These are phyloP conservation scores for Citrus inodora DNA, from an alignment of 345 rosid genomes.

Conservation along the genomic window DNA sequence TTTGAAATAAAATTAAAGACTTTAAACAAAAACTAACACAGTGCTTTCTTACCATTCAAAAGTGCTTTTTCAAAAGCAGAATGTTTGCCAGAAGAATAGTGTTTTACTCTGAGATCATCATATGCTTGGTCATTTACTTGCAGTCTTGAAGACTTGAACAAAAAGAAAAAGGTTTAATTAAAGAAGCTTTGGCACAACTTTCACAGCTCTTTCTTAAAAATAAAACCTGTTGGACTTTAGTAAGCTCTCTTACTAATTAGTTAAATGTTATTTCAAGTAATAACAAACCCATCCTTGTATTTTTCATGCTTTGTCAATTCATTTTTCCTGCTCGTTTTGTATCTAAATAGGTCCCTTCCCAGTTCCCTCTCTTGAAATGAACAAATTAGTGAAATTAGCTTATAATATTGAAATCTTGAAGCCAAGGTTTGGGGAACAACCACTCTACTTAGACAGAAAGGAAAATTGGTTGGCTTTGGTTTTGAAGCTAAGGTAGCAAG, in stretches of 20 bases:
- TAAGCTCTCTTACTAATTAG: no score
- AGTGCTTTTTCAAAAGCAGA: conserved; percentile 19
- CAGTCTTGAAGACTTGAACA: not conserved
- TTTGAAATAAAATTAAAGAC: conserved; percentile 1
- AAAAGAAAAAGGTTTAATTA: not conserved
- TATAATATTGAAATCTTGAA: not conserved
- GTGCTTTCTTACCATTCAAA: conserved; percentile 8
- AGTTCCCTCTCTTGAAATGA: not conserved
- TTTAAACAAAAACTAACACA: not conserved
- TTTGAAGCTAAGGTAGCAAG: not conserved
- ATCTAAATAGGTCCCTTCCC: not conserved
- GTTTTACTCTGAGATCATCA: conserved; percentile 7
- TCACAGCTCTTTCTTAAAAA: not conserved
- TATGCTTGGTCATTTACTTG: conserved; percentile 4
- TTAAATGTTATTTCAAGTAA: not conserved
- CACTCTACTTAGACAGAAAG: not conserved
- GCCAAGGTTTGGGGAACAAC: not conserved
- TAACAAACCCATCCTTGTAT: not conserved
- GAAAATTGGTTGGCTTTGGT: not conserved
- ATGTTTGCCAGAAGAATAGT: conserved; percentile 6
- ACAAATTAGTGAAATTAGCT: not conserved
- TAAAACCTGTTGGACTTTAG: not conserved
- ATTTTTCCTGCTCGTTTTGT: not conserved
- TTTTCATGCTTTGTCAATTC: not conserved
- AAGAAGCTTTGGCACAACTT: conserved; percentile 16